These are phyloP conservation scores for Amaranthus hypochondriacus DNA, from an alignment of 148 eudicot genomes.

Conservation along the genomic window DNA sequence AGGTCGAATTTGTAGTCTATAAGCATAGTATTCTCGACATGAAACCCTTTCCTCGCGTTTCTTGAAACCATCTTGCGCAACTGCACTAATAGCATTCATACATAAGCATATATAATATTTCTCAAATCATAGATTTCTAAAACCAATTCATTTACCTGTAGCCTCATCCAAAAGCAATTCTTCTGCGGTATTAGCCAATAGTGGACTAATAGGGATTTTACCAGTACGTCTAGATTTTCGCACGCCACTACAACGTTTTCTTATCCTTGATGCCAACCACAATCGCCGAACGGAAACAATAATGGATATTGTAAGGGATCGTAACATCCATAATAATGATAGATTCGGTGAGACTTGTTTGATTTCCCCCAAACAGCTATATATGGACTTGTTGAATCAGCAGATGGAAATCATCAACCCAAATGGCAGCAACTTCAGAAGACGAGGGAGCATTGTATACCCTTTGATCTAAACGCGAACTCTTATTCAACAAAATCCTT, in stretches of 20 bases:
- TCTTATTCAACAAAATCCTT: not conserved
- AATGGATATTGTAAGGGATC: constrained; percentile 12
- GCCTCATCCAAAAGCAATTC: no score
- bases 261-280: not conserved
- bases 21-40: not conserved
- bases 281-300: not conserved
- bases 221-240: not conserved
- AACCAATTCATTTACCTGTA: no score
- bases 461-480: not conserved
- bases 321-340: constrained; percentile 10
- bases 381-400: not conserved
- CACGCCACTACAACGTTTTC: not conserved
- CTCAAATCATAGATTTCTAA: no score
- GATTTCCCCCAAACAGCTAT: not conserved
- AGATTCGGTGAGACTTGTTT: not conserved
- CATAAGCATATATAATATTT: no score
- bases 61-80: no score
- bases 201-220: not conserved
- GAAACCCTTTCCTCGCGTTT: not conserved
- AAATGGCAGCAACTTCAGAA: constrained; percentile 1
- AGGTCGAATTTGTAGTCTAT: not conserved
- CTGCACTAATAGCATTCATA: no score
- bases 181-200: not conserved
- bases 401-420: not conserved
- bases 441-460: not conserved